Evolutionary conservation across 2,329 filamentous ascomycete genomes (phyloP).

Genomic region (Fusarium tuaranense): DNA sequence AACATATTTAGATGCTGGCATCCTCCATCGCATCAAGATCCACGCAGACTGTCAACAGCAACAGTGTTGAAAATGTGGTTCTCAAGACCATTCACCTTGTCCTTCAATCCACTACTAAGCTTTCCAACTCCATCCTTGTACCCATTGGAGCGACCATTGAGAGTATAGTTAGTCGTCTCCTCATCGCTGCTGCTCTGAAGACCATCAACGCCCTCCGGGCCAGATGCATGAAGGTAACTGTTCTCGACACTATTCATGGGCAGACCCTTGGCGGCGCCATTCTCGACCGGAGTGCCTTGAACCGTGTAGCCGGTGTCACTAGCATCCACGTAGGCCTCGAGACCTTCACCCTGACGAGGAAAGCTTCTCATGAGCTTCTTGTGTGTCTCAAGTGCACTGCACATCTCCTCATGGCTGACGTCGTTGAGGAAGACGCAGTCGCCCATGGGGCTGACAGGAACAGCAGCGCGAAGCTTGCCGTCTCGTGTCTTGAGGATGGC

Average conservation of each 20-base stretch:
- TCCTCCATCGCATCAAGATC: background rate
- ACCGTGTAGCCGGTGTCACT: slow-evolving; percentile 72
- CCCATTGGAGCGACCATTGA: slow-evolving; percentile 17
- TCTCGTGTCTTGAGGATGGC: slow-evolving; percentile 80
- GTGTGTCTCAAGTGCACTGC: slow-evolving; percentile 69
- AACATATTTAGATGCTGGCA: background rate
- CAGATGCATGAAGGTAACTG: slow-evolving; percentile 29
- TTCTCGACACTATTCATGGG: slow-evolving; percentile 24
- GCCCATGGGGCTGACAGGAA: slow-evolving; percentile 73
- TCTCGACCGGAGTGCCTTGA: slow-evolving; percentile 44
- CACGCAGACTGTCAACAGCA: slow-evolving; percentile 21
- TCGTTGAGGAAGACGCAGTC: slow-evolving; percentile 77
- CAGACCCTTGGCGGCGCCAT: slow-evolving; percentile 8
- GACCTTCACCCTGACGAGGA: slow-evolving; percentile 71
- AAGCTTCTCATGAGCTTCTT: slow-evolving; percentile 73
- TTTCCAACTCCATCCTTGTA: slow-evolving; percentile 3
- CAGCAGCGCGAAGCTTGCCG: slow-evolving; percentile 74
- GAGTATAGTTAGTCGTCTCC: slow-evolving; percentile 22
- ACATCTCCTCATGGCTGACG: slow-evolving; percentile 71
- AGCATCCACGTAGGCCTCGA: slow-evolving; percentile 77
- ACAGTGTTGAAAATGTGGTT: slow-evolving; percentile 26
- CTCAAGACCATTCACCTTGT: slow-evolving; percentile 20
- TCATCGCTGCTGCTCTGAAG: slow-evolving; percentile 24
- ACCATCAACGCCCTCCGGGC: slow-evolving; percentile 35
- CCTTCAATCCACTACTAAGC: slow-evolving; percentile 31